Percentiles rank a stretch among this genome's conserved stretches.
These are phyloP conservation scores for Huiozyma naganishii DNA, from an alignment of 805 yeast species.

Conservation along the genomic window DNA sequence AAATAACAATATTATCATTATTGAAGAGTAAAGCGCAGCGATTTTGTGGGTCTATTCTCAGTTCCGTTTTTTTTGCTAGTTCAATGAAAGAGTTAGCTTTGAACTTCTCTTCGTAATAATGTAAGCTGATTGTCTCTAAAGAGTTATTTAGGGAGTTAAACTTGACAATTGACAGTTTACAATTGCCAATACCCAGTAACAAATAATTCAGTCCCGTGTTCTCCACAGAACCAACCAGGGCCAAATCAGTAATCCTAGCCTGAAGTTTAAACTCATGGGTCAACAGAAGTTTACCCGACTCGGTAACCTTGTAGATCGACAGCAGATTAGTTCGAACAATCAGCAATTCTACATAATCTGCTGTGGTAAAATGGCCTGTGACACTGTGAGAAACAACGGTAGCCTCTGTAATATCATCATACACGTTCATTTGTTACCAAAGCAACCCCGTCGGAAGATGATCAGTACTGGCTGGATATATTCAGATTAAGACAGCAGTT, in stretches of 20 bases:
- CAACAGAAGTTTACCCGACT: conserved; percentile 26
- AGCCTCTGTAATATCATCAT: conserved; percentile 68
- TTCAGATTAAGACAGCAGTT: too few relatives aligned
- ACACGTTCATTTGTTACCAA: conserved; percentile 52
- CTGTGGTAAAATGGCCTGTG: conserved; percentile 39
- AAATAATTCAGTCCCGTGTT: conserved; percentile 49
- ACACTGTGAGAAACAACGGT: conserved; percentile 56
- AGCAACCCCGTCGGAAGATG: neutral
- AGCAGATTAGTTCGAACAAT: conserved; percentile 63
- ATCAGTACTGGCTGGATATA: too few relatives aligned
- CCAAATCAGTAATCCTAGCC: conserved; percentile 56
- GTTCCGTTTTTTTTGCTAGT: conserved; percentile 30
- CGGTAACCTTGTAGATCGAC: conserved; percentile 19
- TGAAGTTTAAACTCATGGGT: conserved; percentile 59
- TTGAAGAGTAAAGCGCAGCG: conserved; percentile 48
- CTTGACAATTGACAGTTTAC: conserved; percentile 64
- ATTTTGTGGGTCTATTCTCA: conserved; percentile 52
- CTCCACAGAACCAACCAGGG: conserved; percentile 34
- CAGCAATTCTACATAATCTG: conserved; percentile 39
- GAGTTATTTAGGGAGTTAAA: conserved; percentile 51
- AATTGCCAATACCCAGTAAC: conserved; percentile 55
- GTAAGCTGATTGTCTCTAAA: conserved; percentile 68
- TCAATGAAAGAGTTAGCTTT: conserved; percentile 34
- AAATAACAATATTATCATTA: conserved; percentile 57
- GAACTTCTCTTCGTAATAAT: conserved; percentile 70